A percentile compares a stretch with the other conserved stretches of the same genome.
Conservation (phyloP, 1,139 yeast genomes). For the Suhomyces yuchorum region DNA sequence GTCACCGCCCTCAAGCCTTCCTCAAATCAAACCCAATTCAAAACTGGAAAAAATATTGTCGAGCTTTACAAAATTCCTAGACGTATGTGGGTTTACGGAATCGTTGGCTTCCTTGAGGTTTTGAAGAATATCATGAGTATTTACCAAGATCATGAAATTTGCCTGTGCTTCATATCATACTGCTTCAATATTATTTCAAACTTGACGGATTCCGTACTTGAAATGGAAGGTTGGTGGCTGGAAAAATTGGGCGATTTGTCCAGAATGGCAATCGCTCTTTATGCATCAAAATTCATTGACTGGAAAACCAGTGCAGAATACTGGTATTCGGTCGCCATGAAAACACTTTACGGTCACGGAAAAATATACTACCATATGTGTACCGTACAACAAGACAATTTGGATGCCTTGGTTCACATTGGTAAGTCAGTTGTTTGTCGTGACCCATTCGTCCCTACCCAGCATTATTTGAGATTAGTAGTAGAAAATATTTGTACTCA, state of each 20-base stretch:
- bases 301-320: conserved; percentile 79
- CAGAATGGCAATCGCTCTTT: conserved; percentile 80
- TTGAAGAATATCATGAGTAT: conserved; percentile 69
- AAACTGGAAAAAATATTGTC: conserved; percentile 73
- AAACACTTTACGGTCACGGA: conserved; percentile 75
- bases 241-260: conserved; percentile 79
- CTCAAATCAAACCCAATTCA: conserved; percentile 52
- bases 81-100: conserved; percentile 82
- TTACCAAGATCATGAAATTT: conserved; percentile 52
- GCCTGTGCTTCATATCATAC: conserved; percentile 50
- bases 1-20: conserved; percentile 69
- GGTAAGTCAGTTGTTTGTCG: conserved; percentile 78
- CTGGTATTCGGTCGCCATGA: conserved; percentile 74
- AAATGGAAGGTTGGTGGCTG: conserved; percentile 74
- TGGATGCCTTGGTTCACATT: conserved; percentile 75
- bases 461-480: conserved; percentile 71
- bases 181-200: conserved; percentile 56
- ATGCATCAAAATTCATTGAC: conserved; percentile 74
- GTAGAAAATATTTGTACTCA: conserved; percentile 78
- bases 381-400: conserved; percentile 76
- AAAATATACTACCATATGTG: conserved; percentile 81
- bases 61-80: conserved; percentile 75
- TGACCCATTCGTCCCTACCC: conserved; percentile 82
- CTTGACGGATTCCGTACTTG: conserved; percentile 53
- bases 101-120: conserved; percentile 77